Percentiles rank a stretch among this genome's conserved stretches.
phyloP scores from a whole-genome alignment of 495 filamentous ascomycete genomes.

The Lasiosphaeris hirsuta region DNA sequence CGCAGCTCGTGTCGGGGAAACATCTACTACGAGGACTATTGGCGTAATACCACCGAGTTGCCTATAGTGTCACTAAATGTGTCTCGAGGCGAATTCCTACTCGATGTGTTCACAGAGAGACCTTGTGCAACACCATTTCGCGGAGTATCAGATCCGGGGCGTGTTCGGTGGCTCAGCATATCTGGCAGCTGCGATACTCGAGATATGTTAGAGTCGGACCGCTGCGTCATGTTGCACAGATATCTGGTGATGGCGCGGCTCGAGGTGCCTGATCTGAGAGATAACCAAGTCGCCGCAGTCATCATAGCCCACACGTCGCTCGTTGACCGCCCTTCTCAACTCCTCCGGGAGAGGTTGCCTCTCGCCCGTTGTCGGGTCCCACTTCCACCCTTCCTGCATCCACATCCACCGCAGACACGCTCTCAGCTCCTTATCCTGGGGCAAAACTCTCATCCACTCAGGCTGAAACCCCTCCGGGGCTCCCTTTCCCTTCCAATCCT shows the following conservation, averaged over 20 bases:
- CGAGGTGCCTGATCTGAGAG: conserved; percentile 16
- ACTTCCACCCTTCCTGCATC: conserved; percentile 75
- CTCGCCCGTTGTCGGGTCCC: conserved; percentile 71
- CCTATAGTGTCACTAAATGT: too few species aligned
- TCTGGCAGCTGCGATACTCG: too few species aligned
- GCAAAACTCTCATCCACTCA: conserved; percentile 87
- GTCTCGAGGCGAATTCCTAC: too few species aligned
- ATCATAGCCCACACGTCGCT: conserved; percentile 61
- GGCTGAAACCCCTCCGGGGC: conserved; percentile 45
- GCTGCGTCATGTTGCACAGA: too few species aligned
- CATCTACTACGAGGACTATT: too few species aligned
- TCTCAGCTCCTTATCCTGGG: conserved; percentile 82
- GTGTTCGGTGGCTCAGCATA: too few species aligned
- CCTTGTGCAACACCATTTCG: neutral
- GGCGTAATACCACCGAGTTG: too few species aligned
- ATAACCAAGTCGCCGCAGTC: conserved; percentile 49
- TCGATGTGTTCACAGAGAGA: too few species aligned
- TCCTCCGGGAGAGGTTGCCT: conserved; percentile 53
- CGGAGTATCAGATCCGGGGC: too few species aligned
- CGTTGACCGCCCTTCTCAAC: conserved; percentile 54
- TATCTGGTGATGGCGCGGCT: too few species aligned
- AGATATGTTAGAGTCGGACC: too few species aligned
- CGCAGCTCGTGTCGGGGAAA: too few species aligned
- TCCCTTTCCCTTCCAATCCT: conserved; percentile 57
- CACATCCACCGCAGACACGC: conserved; percentile 90